Conservation (phyloP, 2,329 filamentous ascomycete genomes). For the Aspergillus caelatus region DNA sequence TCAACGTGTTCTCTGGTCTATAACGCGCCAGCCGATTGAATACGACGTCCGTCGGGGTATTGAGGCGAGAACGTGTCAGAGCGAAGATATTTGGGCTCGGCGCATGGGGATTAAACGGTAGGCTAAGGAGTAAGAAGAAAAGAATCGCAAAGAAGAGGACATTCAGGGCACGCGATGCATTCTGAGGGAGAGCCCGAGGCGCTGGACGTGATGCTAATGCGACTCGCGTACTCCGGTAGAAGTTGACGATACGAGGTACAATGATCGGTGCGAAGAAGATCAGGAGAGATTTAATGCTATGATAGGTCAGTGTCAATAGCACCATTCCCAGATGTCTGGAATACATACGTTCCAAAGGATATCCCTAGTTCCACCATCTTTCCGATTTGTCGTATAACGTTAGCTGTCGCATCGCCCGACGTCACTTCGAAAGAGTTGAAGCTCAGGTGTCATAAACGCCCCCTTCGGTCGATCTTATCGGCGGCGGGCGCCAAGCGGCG, state of each 20-base stretch:
- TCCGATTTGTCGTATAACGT: not conserved
- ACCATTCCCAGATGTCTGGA: not conserved
- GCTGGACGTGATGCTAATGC: slow-evolving; percentile 40
- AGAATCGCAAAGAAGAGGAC: slow-evolving; percentile 57
- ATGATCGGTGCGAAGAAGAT: slow-evolving; percentile 48
- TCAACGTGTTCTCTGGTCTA: slow-evolving; percentile 46
- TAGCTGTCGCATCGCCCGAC: not conserved
- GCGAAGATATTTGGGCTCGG: slow-evolving; percentile 70
- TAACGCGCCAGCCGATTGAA: slow-evolving; percentile 69
- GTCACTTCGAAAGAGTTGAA: slow-evolving; percentile 9
- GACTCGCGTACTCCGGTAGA: slow-evolving; percentile 39
- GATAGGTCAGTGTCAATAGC: not conserved
- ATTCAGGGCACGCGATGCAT: slow-evolving; percentile 45
- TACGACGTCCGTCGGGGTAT: slow-evolving; percentile 81
- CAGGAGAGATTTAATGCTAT: slow-evolving; percentile 46
- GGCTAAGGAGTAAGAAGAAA: slow-evolving; percentile 61
- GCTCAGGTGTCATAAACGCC: slow-evolving; percentile 14
- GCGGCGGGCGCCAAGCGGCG: slow-evolving; percentile 17
- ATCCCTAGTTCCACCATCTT: slow-evolving; percentile 34
- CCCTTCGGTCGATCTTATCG: slow-evolving; percentile 15
- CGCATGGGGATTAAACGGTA: slow-evolving; percentile 66
- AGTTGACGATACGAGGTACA: slow-evolving; percentile 42
- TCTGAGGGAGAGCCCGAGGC: slow-evolving; percentile 38
- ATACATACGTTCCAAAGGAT: slow-evolving; percentile 37
- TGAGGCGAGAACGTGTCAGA: slow-evolving; percentile 76